Base-by-base conservation (phyloP, 441 rosid species). In the Pelargonium citronellum region DNA sequence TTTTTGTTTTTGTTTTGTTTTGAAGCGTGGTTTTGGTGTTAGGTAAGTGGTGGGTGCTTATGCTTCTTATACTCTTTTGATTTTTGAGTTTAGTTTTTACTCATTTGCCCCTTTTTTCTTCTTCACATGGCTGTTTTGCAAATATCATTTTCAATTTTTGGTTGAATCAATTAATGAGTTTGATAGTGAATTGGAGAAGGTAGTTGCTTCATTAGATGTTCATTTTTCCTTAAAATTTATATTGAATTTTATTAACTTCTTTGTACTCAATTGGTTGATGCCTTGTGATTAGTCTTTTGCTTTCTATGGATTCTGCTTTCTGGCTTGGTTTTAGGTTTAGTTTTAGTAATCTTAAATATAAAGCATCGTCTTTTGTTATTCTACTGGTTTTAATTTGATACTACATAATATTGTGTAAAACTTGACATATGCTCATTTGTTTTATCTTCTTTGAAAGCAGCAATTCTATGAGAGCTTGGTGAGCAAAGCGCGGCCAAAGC, bases 401-500 rank as follows among this genome's bases (percentile, higher is more conserved):
- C 41, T 37, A 37, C 58, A 51, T n/a, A 6, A 51, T 51, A 15
- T n/a, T 4, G 19, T n/a, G 17, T 37, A 16, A n/a, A 49, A n/a
- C 19, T 51, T 51, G 58, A 51, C 58, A 51, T 51, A n/a, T 51
- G 16, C 58, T 51, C 37, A 37, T 0, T 39, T 13, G 3, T 67
- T 47, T 16, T 19, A 55, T 74, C 27, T 12, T 12, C 34, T 66
- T 37, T 15, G 61, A 15, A 41, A 17, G 79, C 81, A 95, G 98
- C 89, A 88, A 95, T 95, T 88, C 83, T 88, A 92, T 70, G 92
- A 88, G 75, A 89, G 81, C 24, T 75, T 95, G 76, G 87, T 96
- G 49, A 89, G 88, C 69, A 95, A 92, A 85, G 99, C 99, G 37
- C 87, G 95, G n/a, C 83, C 87, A 6, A 92, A 89, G 79, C 96